A percentile compares a stretch with the other conserved stretches of the same genome.
These are phyloP conservation scores for Aegle marmelos DNA, from an alignment of 345 rosid genomes.

Conservation along the genomic window DNA sequence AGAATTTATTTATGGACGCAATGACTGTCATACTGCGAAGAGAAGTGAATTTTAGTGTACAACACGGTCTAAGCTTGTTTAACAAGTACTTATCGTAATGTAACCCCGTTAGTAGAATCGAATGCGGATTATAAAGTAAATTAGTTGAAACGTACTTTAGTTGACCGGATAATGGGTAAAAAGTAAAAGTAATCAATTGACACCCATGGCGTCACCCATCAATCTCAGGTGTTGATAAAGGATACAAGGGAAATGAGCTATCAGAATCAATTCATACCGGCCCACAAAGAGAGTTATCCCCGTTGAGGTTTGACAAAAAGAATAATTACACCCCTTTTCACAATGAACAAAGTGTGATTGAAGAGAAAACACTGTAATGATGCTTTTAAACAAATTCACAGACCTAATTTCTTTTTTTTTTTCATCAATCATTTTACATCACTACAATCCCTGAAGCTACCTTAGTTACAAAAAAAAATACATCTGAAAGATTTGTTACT, in stretches of 20 bases:
- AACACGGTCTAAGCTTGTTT: too few relatives aligned
- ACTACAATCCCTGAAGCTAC: slow-evolving; percentile 25
- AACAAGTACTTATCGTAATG: too few relatives aligned
- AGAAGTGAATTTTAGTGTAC: too few relatives aligned
- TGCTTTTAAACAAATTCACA: slow-evolving; percentile 15
- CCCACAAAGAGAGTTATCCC: neutral
- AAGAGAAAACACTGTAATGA: neutral
- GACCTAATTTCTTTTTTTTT: slow-evolving; percentile 21
- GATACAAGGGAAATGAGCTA: neutral
- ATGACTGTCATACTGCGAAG: too few relatives aligned
- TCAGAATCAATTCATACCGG: neutral
- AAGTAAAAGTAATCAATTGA: too few relatives aligned
- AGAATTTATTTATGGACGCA: too few relatives aligned
- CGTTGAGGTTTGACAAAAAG: neutral
- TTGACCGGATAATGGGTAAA: too few relatives aligned
- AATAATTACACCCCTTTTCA: slow-evolving; percentile 11
- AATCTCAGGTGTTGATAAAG: neutral
- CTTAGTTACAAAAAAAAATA: slow-evolving; percentile 45
- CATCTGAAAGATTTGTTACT: slow-evolving; percentile 11
- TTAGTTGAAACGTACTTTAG: too few relatives aligned
- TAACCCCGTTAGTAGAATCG: too few relatives aligned
- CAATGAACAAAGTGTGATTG: neutral
- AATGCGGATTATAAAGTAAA: too few relatives aligned
- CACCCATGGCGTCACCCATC: neutral
- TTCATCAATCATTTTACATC: slow-evolving; percentile 27